Evolutionary conservation across 768 basidiomycete genomes (phyloP), one percentile per base, ranked within the genome.

Genomic region (Cystobasidium ongulense): DNA sequence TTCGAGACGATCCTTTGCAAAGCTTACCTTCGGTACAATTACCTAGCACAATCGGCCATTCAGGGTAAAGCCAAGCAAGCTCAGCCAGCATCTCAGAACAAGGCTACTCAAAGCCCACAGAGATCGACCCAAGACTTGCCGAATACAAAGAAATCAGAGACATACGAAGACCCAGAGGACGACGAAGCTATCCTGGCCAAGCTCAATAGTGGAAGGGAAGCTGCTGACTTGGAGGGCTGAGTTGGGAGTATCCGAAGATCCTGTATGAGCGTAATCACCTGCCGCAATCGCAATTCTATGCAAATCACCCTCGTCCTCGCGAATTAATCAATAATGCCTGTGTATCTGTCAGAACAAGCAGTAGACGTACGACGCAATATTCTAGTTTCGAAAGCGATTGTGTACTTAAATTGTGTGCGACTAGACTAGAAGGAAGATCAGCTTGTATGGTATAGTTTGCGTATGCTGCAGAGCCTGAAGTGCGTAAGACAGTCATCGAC

Each of bases 21-120:
- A 53, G 41, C 65, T 67, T 11, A 67, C 46, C 8, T 13, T n/a
- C n/a, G 13, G 13, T 46, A 67, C 43, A 41, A 29, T 35, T n/a
- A 18, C 43, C 23, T 41, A 67, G 65, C 65, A 4, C 65, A 52
- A 43, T 71, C 53, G 4, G 68, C 68, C 8, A 46, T 71, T 10
- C 39, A 17, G 25, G 29, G 43, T 17, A 46, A 23, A 52, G 52
- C 29, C 41, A 67, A 67, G 43, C 29, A 41, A 50, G 65, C 39
- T 33, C 43, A 29, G 27, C 10, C 65, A 29, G 41, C 10, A 2
- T 13, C 11, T 7, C 43, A 29, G 15, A 53, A 25, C 11, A 65
- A 65, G 33, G 2, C 63, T 35, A 5, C 59, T 3, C 31, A 61
- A 61, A 61, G 59, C 23, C 31, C 46, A 21, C 46, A 50, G 18